Conservation (phyloP, 192 early-diverging fungal genomes). For the Pecoramyces ruminantium region DNA sequence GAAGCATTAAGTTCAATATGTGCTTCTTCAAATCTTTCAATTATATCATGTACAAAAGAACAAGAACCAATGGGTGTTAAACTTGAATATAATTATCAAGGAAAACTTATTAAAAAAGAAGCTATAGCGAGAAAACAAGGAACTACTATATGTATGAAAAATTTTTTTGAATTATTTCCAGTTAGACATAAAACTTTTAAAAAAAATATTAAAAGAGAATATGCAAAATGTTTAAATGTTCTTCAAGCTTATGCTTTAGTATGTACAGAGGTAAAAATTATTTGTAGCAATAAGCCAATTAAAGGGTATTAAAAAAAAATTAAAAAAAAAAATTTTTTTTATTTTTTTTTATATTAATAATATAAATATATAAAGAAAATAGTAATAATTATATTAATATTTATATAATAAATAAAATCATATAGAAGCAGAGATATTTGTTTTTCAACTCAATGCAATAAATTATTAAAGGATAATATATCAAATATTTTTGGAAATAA, state of each 20-base stretch:
- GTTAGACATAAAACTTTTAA: constrained; percentile 76
- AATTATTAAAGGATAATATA: constrained; percentile 43
- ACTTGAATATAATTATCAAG: constrained; percentile 50
- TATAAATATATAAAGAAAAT: too few relatives aligned
- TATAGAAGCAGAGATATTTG: constrained; percentile 23
- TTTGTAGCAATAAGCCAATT: constrained; percentile 33
- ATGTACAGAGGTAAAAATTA: constrained; percentile 43
- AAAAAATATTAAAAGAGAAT: constrained; percentile 66
- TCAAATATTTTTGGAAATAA: constrained; percentile 61
- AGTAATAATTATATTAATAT: too few relatives aligned
- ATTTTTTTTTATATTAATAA: not conserved
- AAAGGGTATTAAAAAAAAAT: constrained; percentile 18
- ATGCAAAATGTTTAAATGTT: constrained; percentile 49
- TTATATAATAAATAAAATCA: too few relatives aligned
- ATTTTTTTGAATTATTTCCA: constrained; percentile 70
- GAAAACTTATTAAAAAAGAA: constrained; percentile 25
- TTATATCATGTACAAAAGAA: constrained; percentile 34
- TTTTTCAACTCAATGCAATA: constrained; percentile 43
- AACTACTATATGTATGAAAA: constrained; percentile 56
- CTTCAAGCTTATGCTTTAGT: constrained; percentile 77
- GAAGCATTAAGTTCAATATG: constrained; percentile 87
- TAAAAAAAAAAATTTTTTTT: too few relatives aligned
- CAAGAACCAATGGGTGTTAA: constrained; percentile 34
- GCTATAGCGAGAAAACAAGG: constrained; percentile 46
- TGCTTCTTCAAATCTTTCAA: constrained; percentile 33